Evolutionary conservation across 2,329 filamentous ascomycete genomes (phyloP), one percentile per base, ranked within the genome.

Genomic region (Juglanconis juglandina): DNA sequence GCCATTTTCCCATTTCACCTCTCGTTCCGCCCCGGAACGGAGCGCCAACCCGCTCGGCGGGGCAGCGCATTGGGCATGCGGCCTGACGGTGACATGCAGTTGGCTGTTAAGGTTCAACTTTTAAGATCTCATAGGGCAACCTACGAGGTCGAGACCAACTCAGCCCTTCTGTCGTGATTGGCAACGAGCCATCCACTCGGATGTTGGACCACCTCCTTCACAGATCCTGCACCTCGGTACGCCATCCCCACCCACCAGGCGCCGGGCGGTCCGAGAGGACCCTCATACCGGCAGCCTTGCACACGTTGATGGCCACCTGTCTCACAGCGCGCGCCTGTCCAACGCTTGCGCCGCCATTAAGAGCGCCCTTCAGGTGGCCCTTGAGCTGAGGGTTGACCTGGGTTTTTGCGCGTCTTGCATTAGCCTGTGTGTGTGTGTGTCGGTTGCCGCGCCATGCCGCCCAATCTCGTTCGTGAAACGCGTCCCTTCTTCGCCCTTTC

Each of bases 331-430:
- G 73, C 10, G 82, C 79, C 66, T 82, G 75, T 37, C 78, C 78
- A 32, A 76, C 70, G 1, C 76, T 77, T 39, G 79, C 80, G 3
- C 80, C 80, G 56, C 77, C 77, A 63, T 82, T 82, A 33, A 82
- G 64, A 1, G 79, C 78, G 3, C 80, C 80, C 64, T 73, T 76
- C 14, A 83, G 72, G 70, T 83, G 81, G 4, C 81, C 80, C 63
- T 82, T 83, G 51, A 83, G 68, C 64, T 83, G 81, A 5, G 79
- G 77, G 60, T 82, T 82, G 17, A 81, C 75, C 78, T 79, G 59
- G 3, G 14, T 47, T 55, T 14, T n/a, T 55, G 24, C 44, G 46
- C 50, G n/a, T 47, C 14, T 17, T n/a, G 61, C 53, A 54, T 60
- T 60, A 63, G 61, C 53, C 42, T 34, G 39, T 47, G 10, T 24